Conservation (phyloP, 2,329 filamentous ascomycete genomes). For the Scleromitrula shiraiana region DNA sequence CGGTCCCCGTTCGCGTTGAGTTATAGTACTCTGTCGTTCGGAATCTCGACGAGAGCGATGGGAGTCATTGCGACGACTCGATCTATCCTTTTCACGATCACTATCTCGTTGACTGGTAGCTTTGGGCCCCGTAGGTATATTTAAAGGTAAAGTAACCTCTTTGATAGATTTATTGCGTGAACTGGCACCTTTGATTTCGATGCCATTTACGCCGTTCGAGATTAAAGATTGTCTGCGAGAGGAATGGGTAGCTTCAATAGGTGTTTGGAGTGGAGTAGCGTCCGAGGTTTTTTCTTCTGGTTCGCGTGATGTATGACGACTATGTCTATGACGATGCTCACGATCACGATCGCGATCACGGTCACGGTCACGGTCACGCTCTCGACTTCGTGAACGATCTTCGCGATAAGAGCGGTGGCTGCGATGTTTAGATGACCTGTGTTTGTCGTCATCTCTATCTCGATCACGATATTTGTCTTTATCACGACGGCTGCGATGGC, state of each 20-base stretch:
- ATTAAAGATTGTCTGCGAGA: conserved; percentile 17
- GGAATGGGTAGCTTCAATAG: conserved; percentile 12
- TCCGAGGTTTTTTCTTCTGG: conserved; percentile 12
- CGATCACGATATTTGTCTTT: conserved; percentile 42
- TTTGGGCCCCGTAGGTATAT: conserved; percentile 26
- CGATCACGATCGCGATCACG: conserved; percentile 36
- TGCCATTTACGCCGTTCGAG: conserved; percentile 18
- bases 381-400: conserved; percentile 35
- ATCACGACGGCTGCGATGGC: conserved; percentile 54
- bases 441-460: conserved; percentile 35
- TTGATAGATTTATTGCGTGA: conserved; percentile 20
- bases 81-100: conserved; percentile 23
- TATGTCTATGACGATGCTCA: conserved; percentile 31
- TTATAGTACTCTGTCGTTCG: conserved; percentile 11
- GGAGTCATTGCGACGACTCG: conserved; percentile 14
- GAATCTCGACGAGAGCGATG: conserved; percentile 34
- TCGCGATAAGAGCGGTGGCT: conserved; percentile 44
- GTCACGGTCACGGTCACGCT: conserved; percentile 35
- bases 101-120: conserved; percentile 16
- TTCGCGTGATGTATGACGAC: conserved; percentile 22
- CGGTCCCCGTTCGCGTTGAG: conserved; percentile 7
- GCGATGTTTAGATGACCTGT: conserved; percentile 31
- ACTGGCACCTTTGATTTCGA: conserved; percentile 29
- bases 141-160: conserved; percentile 22
- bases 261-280: conserved; percentile 12